A percentile compares a stretch with the other conserved stretches of the same genome.
These are phyloP conservation scores for Ilex aquifolium DNA, from an alignment of 257 asterid genomes.

Conservation along the genomic window DNA sequence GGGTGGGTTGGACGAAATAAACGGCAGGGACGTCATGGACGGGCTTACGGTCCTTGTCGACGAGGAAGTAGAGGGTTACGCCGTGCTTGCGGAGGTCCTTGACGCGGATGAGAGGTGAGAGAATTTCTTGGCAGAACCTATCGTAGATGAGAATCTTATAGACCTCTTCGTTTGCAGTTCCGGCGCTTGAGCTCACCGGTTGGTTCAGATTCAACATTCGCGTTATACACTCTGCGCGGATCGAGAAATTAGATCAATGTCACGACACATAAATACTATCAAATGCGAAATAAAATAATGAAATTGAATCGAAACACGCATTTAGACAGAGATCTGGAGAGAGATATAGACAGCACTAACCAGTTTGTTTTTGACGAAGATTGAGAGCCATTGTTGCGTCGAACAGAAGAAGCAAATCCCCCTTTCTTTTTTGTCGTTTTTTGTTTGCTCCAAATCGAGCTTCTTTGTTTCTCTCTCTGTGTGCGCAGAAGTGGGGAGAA, in stretches of 20 bases:
- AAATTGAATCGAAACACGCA: neutral
- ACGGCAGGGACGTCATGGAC: slow-evolving; percentile 95
- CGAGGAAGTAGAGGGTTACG: slow-evolving; percentile 84
- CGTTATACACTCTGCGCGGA: slow-evolving; percentile 65
- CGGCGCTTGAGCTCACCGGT: slow-evolving; percentile 47
- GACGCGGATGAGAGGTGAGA: slow-evolving; percentile 94
- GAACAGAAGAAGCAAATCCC: too few relatives aligned
- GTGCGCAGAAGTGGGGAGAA: too few relatives aligned
- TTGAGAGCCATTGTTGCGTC: slow-evolving; percentile 57
- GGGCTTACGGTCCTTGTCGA: slow-evolving; percentile 95
- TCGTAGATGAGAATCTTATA: slow-evolving; percentile 97
- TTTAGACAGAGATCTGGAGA: neutral
- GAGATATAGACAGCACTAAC: slow-evolving; percentile 21
- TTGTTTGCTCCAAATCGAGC: too few relatives aligned
- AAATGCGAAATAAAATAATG: neutral
- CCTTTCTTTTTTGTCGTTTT: too few relatives aligned
- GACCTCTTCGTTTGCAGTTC: slow-evolving; percentile 85
- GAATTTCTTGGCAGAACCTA: slow-evolving; percentile 82
- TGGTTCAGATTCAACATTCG: slow-evolving; percentile 98
- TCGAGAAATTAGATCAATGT: neutral
- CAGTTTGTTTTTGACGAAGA: slow-evolving; percentile 88
- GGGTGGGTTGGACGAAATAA: slow-evolving; percentile 84
- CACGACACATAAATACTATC: neutral
- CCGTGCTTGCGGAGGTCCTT: slow-evolving; percentile 98
- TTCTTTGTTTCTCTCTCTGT: too few relatives aligned